These are phyloP conservation scores for Ophiocytium majus DNA, from an alignment of 352 stramenopile genomes.

Conservation along the genomic window DNA sequence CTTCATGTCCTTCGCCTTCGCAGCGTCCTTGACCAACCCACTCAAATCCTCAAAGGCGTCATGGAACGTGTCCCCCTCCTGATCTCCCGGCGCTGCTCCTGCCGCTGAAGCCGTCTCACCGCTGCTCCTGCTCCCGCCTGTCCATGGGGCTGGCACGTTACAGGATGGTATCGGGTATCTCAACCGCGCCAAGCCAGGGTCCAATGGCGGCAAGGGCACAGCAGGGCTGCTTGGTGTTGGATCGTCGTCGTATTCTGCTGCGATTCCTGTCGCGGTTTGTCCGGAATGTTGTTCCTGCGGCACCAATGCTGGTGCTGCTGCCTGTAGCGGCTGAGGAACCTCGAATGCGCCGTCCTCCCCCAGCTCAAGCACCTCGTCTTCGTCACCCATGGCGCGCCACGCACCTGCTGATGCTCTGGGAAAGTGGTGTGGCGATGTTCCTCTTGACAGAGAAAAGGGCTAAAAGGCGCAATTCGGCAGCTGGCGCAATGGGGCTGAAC, in stretches of 20 bases:
- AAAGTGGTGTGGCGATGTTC: too few relatives aligned
- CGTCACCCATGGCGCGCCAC: neutral
- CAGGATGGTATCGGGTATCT: neutral
- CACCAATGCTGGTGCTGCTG: neutral
- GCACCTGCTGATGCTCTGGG: too few relatives aligned
- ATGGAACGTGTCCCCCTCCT: conserved; percentile 35
- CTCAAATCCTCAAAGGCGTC: conserved; percentile 36
- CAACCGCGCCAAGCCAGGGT: neutral
- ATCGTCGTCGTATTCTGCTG: conserved; percentile 5
- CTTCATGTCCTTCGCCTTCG: conserved; percentile 53
- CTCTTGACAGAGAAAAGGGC: too few relatives aligned
- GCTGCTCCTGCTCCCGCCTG: neutral
- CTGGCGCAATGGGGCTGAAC: too few relatives aligned
- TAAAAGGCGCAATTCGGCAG: too few relatives aligned
- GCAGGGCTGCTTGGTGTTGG: too few relatives aligned
- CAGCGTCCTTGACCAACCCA: conserved; percentile 39
- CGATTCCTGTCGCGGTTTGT: neutral
- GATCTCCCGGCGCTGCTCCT: neutral
- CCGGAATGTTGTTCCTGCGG: neutral
- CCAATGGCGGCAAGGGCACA: neutral
- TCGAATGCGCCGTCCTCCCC: neutral
- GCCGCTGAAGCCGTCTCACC: neutral
- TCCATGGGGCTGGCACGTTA: neutral
- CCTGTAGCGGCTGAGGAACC: neutral
- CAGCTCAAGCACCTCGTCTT: conserved; percentile 2